Evolutionary conservation across 176 grass and related monocot species (phyloP), one percentile per base, ranked within the genome.

Genomic region (Triticum monococcum): DNA sequence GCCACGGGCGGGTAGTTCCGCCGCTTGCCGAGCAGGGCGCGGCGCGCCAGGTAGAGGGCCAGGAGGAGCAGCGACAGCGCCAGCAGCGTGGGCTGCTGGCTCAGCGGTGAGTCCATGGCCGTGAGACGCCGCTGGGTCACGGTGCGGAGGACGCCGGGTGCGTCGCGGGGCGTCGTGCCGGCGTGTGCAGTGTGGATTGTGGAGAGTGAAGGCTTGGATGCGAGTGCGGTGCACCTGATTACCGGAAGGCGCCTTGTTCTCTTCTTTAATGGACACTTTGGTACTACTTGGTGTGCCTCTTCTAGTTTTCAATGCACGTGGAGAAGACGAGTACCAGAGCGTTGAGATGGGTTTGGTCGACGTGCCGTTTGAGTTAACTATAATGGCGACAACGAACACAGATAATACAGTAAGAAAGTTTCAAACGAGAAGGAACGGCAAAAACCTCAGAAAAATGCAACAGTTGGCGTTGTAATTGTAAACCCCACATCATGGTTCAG

Each of bases 1-100:
- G 82, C 95, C 14, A 91, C 86, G 1, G 92, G 92, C 14, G 95
- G 84, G 77, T 91, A 89, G 11, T 78, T 87, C 18, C 85, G 80
- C 3, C 11, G 24, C 70, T 82, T 87, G 72, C 65, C 59, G 64
- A 79, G 23, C 12, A 62, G 40, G 28, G 8, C 60, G 68, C 4
- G 40, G 37, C 62, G 35, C 14, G 76, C 69, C n/a, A 92, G 68
- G 79, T 72, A 87, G 5, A 89, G 36, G 9, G 26, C 78, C 17
- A 75, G 16, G 17, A 81, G 59, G 14, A 84, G 20, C 9, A 84
- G 61, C 16, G 30, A 23, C 45, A 83, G 59, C 17, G 85, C 56
- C 41, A 68, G 18, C 56, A 84, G 43, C 13, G 78, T 28, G 14
- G 43, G 81, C 0, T 64, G 85, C 0, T 64, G 71, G 82, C 26